A percentile compares a stretch with the other conserved stretches of the same genome.
Evolutionary conservation across 495 filamentous ascomycete species (phyloP).

Genomic region (Rhizodiscina lignyota): DNA sequence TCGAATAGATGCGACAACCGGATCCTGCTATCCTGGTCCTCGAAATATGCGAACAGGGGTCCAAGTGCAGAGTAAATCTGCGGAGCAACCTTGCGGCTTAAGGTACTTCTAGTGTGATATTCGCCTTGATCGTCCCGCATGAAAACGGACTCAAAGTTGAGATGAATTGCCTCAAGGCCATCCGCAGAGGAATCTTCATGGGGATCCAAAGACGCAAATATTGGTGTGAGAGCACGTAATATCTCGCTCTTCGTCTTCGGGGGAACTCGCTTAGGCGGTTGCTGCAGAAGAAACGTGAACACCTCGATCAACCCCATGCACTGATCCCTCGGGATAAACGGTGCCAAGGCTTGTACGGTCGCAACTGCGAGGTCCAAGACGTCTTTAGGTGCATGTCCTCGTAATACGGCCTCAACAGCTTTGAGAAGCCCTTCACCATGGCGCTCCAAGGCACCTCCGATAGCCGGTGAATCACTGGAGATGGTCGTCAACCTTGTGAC

Average conservation of each 20-base stretch:
- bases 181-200: conserved; percentile 37
- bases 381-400: conserved; percentile 46
- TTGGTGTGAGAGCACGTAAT: conserved; percentile 52
- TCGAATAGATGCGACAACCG: conserved; percentile 53
- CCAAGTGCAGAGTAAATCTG: conserved; percentile 50
- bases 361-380: conserved; percentile 62
- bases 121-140: too few species aligned
- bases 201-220: conserved; percentile 50
- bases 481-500: too few species aligned
- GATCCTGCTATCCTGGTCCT: conserved; percentile 55
- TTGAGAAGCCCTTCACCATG: too few species aligned
- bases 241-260: conserved; percentile 71
- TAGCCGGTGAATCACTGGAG: too few species aligned
- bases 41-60: conserved; percentile 74
- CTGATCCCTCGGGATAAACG: conserved; percentile 51
- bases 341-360: conserved; percentile 55
- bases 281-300: conserved; percentile 62
- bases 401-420: too few species aligned
- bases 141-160: too few species aligned
- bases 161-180: too few species aligned
- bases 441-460: too few species aligned
- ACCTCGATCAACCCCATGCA: conserved; percentile 59
- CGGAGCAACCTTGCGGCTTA: too few species aligned
- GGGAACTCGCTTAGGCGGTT: conserved; percentile 64
- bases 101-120: too few species aligned